Conservation (phyloP, 2,329 filamentous ascomycete genomes). For the Stachybotrys elegans region DNA sequence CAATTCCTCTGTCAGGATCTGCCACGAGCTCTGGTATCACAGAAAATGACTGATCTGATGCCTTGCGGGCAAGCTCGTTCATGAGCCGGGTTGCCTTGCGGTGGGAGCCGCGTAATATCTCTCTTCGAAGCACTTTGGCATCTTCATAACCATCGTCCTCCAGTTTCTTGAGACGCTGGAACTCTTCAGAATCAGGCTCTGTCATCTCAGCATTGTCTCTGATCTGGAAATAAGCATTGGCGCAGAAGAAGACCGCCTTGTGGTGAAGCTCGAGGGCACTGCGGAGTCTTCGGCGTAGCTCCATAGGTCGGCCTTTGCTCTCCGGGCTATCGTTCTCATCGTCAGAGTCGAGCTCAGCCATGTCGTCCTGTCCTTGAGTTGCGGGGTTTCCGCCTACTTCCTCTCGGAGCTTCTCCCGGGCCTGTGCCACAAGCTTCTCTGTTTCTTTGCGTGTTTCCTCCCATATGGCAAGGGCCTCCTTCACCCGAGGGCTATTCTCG, state of each 20-base stretch:
- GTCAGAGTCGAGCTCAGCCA: constrained; percentile 21
- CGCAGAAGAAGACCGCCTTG: constrained; percentile 77
- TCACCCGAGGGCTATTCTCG: constrained; percentile 66
- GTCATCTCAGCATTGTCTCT: constrained; percentile 65
- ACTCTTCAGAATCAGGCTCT: constrained; percentile 61
- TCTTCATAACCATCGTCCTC: constrained; percentile 71
- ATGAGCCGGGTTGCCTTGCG: constrained; percentile 46
- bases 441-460: constrained; percentile 47
- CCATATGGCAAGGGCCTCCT: constrained; percentile 69
- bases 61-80: constrained; percentile 51
- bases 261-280: constrained; percentile 75
- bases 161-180: constrained; percentile 58
- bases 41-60: constrained; percentile 49
- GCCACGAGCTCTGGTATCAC: constrained; percentile 55
- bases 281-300: constrained; percentile 61
- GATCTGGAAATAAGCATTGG: constrained; percentile 78
- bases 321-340: constrained; percentile 29
- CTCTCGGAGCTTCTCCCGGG: constrained; percentile 50
- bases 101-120: constrained; percentile 61
- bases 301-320: constrained; percentile 40
- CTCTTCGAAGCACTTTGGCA: constrained; percentile 72
- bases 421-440: constrained; percentile 53
- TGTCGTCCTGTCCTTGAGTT: constrained; percentile 4
- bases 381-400: constrained; percentile 4
- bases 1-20: constrained; percentile 58